These are phyloP conservation scores for Acer saccharum DNA, from an alignment of 345 rosid genomes.

Conservation along the genomic window DNA sequence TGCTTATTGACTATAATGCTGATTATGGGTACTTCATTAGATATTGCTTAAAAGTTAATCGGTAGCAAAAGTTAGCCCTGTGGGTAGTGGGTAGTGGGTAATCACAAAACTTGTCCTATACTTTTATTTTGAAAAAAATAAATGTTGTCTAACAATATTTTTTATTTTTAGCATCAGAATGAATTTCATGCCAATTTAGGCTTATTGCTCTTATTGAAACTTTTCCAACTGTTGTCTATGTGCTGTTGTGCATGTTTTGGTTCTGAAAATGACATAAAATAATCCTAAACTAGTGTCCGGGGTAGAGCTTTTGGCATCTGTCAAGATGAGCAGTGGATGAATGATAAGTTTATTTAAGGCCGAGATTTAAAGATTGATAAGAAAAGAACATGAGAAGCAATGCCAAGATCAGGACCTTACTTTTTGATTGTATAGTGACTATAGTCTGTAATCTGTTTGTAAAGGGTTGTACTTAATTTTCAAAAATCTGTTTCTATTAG, in stretches of 20 bases:
- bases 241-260: background rate
- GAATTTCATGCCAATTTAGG: constrained; percentile 1
- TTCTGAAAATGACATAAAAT: background rate
- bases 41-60: background rate
- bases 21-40: background rate
- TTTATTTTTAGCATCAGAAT: background rate
- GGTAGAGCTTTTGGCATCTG: background rate
- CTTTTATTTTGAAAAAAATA: background rate
- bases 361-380: background rate
- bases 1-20: background rate
- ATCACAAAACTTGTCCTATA: background rate
- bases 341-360: background rate
- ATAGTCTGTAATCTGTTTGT: background rate
- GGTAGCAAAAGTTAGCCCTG: background rate
- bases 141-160: background rate
- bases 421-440: background rate
- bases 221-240: background rate
- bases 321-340: background rate
- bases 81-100: background rate
- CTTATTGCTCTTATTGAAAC: background rate
- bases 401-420: background rate
- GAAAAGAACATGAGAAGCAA: background rate
- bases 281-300: background rate
- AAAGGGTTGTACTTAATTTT: background rate
- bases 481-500: background rate